Percentiles rank a stretch among this genome's conserved stretches.
phyloP scores from a whole-genome alignment of 768 basidiomycete species.

The Serendipita sp. region DNA sequence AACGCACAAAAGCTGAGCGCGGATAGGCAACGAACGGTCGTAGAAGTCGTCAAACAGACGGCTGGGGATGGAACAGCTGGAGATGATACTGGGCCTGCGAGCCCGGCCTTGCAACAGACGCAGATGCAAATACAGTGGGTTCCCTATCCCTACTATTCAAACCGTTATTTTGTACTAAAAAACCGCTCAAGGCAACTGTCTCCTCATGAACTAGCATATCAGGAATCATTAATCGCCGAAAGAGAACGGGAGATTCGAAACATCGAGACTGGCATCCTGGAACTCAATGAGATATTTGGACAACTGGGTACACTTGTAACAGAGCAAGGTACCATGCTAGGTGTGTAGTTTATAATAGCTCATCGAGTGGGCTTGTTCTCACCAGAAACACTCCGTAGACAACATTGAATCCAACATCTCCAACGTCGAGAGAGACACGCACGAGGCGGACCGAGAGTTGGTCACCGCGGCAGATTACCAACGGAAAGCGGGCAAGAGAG shows the following conservation, averaged over 20 bases:
- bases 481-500: conserved; percentile 78
- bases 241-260: conserved; percentile 89
- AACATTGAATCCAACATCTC: conserved; percentile 91
- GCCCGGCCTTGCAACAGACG: neutral
- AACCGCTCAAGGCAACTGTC: conserved; percentile 39
- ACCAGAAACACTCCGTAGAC: conserved; percentile 30
- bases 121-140: conserved; percentile 17
- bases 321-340: conserved; percentile 89
- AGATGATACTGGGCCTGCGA: neutral
- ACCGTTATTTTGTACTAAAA: neutral
- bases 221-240: conserved; percentile 87
- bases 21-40: conserved; percentile 75
- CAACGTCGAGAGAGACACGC: conserved; percentile 67
- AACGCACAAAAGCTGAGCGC: conserved; percentile 79
- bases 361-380: neutral
- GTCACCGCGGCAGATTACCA: conserved; percentile 85
- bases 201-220: conserved; percentile 84
- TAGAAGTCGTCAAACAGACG: conserved; percentile 65
- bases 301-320: conserved; percentile 88
- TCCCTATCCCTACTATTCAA: neutral
- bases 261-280: conserved; percentile 93
- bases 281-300: conserved; percentile 89
- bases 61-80: neutral
- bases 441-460: conserved; percentile 71
- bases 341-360: conserved; percentile 28